Percentiles rank a stretch among this genome's conserved stretches.
phyloP scores from a whole-genome alignment of 1,139 yeast species.

The Saccharomyces hybrid region DNA sequence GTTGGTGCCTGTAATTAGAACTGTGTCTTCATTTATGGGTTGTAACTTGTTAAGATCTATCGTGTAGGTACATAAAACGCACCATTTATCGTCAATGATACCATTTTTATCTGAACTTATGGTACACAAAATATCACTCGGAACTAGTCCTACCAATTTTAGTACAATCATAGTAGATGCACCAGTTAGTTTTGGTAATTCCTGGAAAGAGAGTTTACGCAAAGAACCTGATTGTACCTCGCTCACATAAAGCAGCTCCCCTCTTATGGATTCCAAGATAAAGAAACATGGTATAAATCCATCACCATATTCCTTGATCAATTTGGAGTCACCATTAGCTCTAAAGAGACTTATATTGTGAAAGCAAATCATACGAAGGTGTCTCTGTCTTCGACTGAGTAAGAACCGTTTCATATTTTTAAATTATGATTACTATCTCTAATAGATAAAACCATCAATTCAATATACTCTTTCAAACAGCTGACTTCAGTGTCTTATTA shows the following conservation, averaged over 20 bases:
- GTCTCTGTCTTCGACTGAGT: conserved; percentile 21
- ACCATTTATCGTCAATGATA: conserved; percentile 15
- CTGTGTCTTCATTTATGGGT: conserved; percentile 10
- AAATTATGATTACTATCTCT: background rate
- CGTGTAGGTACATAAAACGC: conserved; percentile 7
- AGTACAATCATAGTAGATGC: conserved; percentile 14
- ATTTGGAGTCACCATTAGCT: conserved; percentile 1
- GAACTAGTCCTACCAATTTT: conserved; percentile 18
- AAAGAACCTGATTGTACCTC: conserved; percentile 20
- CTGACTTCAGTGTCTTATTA: background rate
- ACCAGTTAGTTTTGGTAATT: conserved; percentile 12
- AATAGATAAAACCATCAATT: background rate
- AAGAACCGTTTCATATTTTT: conserved; percentile 7
- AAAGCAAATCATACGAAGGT: conserved; percentile 21
- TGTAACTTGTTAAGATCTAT: conserved; percentile 17
- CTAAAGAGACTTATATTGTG: conserved; percentile 12
- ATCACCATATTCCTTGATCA: background rate
- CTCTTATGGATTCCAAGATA: conserved; percentile 17
- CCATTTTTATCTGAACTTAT: background rate
- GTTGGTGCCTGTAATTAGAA: conserved; percentile 5
- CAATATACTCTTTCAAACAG: background rate
- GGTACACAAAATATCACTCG: conserved; percentile 8
- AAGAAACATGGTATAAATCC: conserved; percentile 17
- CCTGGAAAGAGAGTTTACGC: conserved; percentile 20
- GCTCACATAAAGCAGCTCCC: conserved; percentile 22